phyloP scores from a whole-genome alignment of 257 asterid species.

The Petunia axillaris region DNA sequence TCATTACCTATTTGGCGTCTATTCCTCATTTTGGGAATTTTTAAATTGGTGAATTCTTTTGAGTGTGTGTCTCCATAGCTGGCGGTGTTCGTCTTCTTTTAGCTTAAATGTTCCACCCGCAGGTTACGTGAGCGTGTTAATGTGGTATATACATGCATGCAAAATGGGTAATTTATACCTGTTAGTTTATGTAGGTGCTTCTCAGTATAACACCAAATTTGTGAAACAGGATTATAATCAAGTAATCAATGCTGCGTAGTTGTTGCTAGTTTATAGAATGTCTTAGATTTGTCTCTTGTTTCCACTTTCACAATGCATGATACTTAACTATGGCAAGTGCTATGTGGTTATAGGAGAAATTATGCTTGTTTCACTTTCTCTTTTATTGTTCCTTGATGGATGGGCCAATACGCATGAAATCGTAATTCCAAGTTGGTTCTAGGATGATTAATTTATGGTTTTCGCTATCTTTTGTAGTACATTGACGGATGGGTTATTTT shows the following conservation, averaged over 20 bases:
- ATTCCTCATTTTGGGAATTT: too few relatives aligned
- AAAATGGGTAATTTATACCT: neutral
- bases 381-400: slow-evolving; percentile 47
- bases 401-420: too few relatives aligned
- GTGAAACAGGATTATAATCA: neutral
- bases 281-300: neutral
- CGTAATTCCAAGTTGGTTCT: neutral
- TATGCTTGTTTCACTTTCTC: too few relatives aligned
- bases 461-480: slow-evolving; percentile 52
- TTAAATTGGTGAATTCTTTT: neutral
- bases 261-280: neutral
- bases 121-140: neutral
- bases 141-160: neutral
- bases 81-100: neutral
- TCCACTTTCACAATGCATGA: neutral
- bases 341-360: neutral
- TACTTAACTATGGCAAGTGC: neutral
- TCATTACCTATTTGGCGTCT: too few relatives aligned
- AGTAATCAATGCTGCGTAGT: neutral
- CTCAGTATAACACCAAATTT: neutral
- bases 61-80: neutral
- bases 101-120: neutral
- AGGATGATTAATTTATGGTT: neutral
- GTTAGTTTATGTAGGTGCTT: neutral
- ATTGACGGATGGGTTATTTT: slow-evolving; percentile 88